A percentile compares a stretch with the other conserved stretches of the same genome.
Conservation (phyloP, 352 stramenopile species). For the Globisporangium paroecandrum region DNA sequence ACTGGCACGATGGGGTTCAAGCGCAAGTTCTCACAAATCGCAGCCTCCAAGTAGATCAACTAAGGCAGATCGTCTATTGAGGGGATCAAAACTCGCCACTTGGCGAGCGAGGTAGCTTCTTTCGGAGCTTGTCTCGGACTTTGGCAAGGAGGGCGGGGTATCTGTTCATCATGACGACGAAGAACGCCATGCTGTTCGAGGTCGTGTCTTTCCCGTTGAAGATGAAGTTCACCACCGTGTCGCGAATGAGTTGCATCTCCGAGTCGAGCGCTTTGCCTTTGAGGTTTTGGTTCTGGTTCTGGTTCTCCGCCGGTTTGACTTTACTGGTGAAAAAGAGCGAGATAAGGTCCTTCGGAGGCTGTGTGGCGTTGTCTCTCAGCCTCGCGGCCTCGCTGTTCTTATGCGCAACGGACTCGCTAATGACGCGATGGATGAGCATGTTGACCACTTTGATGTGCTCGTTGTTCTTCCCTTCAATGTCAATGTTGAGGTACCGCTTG, state of each 20-base stretch:
- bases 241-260: conserved; percentile 22
- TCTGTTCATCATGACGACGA: conserved; percentile 74
- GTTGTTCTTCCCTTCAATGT: conserved; percentile 28
- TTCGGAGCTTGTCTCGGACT: conserved; percentile 41
- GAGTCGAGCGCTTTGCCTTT: neutral
- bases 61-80: conserved; percentile 44
- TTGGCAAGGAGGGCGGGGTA: conserved; percentile 45
- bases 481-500: conserved; percentile 35
- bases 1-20: conserved; percentile 47
- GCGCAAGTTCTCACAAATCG: conserved; percentile 59
- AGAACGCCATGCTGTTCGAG: conserved; percentile 61
- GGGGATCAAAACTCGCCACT: conserved; percentile 21
- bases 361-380: neutral
- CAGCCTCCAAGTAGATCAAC: conserved; percentile 59
- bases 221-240: conserved; percentile 82
- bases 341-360: conserved; percentile 28
- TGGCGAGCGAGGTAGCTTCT: conserved; percentile 28
- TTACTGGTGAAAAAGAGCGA: conserved; percentile 33
- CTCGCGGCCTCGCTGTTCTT: neutral
- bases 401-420: neutral
- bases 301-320: too few species aligned
- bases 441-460: conserved; percentile 35
- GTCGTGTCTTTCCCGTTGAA: conserved; percentile 74
- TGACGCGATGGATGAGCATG: conserved; percentile 20
- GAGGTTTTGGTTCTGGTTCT: conserved; percentile 20